A percentile compares a stretch with the other conserved stretches of the same genome.
Conservation (phyloP, 768 basidiomycete genomes). For the Termitomyces sp. region DNA sequence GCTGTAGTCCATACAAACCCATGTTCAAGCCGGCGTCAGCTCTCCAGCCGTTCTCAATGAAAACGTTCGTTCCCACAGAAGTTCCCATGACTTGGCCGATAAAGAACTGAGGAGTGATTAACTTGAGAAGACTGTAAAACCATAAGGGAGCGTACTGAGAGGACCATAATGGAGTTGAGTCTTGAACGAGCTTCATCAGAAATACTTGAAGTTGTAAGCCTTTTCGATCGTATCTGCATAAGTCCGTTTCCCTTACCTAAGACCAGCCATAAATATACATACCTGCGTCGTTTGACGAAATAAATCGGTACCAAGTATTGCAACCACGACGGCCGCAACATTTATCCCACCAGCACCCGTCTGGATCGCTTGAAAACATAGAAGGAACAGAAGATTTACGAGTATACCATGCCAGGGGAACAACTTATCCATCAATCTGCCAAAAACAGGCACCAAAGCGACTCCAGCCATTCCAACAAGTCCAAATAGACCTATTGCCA, state of each 20-base stretch:
- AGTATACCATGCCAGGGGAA: constrained; percentile 78
- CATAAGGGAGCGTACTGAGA: constrained; percentile 39
- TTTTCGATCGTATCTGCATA: not conserved
- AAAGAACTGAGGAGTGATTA: constrained; percentile 39
- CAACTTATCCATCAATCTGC: constrained; percentile 61
- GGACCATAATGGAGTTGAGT: constrained; percentile 70
- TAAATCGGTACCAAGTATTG: constrained; percentile 66
- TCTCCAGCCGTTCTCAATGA: constrained; percentile 66
- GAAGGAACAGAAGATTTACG: constrained; percentile 39
- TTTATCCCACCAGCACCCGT: constrained; percentile 64
- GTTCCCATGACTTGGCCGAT: constrained; percentile 84
- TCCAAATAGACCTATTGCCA: constrained; percentile 69
- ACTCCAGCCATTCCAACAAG: constrained; percentile 72
- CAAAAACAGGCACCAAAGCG: constrained; percentile 61
- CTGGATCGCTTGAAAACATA: constrained; percentile 58
- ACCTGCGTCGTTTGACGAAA: constrained; percentile 75
- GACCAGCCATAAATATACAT: constrained; percentile 54
- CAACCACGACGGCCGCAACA: constrained; percentile 65
- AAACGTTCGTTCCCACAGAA: constrained; percentile 66
- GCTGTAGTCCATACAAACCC: constrained; percentile 50
- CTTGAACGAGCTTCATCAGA: constrained; percentile 52
- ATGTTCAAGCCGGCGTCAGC: constrained; percentile 57
- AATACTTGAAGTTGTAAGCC: constrained; percentile 22
- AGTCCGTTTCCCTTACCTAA: constrained; percentile 31
- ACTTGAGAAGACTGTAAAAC: not conserved